Conservation (phyloP, 768 basidiomycete species). For the Lepiota venenata region DNA sequence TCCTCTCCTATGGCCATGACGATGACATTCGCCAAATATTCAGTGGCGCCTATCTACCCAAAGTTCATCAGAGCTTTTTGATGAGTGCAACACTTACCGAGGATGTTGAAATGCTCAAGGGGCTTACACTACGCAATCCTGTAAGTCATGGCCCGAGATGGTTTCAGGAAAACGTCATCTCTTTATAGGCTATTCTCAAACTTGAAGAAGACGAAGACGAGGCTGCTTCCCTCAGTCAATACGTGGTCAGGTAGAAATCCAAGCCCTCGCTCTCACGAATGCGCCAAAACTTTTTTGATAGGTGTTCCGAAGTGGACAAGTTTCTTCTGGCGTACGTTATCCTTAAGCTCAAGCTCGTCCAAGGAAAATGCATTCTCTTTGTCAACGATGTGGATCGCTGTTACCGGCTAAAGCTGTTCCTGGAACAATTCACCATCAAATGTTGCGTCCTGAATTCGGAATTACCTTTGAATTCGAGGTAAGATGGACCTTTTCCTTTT, state of each 20-base stretch:
- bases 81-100: slow-evolving; percentile 99
- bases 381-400: slow-evolving; percentile 95
- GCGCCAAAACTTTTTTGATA: slow-evolving; percentile 21
- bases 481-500: slow-evolving; percentile 7
- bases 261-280: neutral
- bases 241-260: slow-evolving; percentile 63
- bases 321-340: slow-evolving; percentile 96
- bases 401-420: slow-evolving; percentile 95
- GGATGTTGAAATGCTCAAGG: slow-evolving; percentile 90
- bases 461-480: slow-evolving; percentile 92
- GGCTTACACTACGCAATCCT: slow-evolving; percentile 81
- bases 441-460: slow-evolving; percentile 96
- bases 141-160: slow-evolving; percentile 40
- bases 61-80: slow-evolving; percentile 86
- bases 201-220: slow-evolving; percentile 88
- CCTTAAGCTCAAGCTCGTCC: slow-evolving; percentile 92
- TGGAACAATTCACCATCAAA: slow-evolving; percentile 97
- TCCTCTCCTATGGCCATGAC: slow-evolving; percentile 95
- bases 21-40: slow-evolving; percentile 79
- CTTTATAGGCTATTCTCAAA: slow-evolving; percentile 63
- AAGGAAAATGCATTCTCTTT: slow-evolving; percentile 95
- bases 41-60: slow-evolving; percentile 67
- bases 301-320: slow-evolving; percentile 94
- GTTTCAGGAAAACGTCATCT: neutral
- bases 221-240: slow-evolving; percentile 78